phyloP scores from a whole-genome alignment of 805 yeast genomes.

The Lipomyces yamadae region DNA sequence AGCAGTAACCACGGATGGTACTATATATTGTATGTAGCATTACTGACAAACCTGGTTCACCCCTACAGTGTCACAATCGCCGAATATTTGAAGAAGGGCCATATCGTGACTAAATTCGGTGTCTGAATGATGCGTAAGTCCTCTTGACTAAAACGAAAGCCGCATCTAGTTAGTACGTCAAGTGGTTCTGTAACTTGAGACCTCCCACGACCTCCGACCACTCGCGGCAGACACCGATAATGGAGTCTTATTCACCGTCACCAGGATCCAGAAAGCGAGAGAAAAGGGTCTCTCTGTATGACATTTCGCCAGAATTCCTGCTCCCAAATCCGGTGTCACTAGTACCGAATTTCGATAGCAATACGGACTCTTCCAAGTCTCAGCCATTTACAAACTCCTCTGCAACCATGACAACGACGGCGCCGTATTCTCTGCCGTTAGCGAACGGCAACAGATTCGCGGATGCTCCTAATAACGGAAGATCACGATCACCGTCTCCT shows the following conservation, averaged over 20 bases:
- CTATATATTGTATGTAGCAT: too few relatives aligned
- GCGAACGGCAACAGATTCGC: slow-evolving; percentile 2
- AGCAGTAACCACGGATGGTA: too few relatives aligned
- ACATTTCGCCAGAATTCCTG: slow-evolving; percentile 32
- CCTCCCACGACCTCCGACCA: too few relatives aligned
- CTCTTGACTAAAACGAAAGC: too few relatives aligned
- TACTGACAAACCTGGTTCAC: too few relatives aligned
- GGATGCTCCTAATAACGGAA: background rate
- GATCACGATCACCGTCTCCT: slow-evolving; percentile 21
- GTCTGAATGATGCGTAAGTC: too few relatives aligned
- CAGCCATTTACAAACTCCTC: background rate
- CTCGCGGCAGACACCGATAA: background rate
- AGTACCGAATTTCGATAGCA: slow-evolving; percentile 17
- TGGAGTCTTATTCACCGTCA: slow-evolving; percentile 10
- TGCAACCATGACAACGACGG: slow-evolving; percentile 7
- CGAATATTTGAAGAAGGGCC: too few relatives aligned
- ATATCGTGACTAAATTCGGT: too few relatives aligned
- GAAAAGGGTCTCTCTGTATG: slow-evolving; percentile 35
- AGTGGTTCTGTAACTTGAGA: too few relatives aligned
- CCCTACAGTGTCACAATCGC: too few relatives aligned
- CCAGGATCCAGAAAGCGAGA: slow-evolving; percentile 25
- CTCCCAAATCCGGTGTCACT: slow-evolving; percentile 20
- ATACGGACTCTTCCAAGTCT: slow-evolving; percentile 9
- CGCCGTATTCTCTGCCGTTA: background rate
- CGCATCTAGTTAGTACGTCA: too few relatives aligned